Evolutionary conservation across 805 yeast genomes (phyloP), one percentile per base, ranked within the genome.

Genomic region (Suhomyces tanzawaensis): DNA sequence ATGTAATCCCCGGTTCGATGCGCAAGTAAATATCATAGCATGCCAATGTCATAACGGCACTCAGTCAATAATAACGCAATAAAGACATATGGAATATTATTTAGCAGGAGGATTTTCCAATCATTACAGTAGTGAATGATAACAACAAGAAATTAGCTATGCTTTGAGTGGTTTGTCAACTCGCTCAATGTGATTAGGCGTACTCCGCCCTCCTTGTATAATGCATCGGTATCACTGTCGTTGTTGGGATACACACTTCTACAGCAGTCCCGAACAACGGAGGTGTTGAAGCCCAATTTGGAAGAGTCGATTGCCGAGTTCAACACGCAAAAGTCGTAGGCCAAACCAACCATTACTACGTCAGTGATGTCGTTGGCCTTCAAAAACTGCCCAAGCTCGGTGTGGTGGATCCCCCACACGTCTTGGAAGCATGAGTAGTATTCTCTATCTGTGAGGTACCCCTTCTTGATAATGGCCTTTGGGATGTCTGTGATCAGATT

Each of bases 351-450:
- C 16, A 85, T 72, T 31, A 71, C 78, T 1, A 89, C 88, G 29
- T 79, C 74, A 2, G 74, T 70, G 29, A 87, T 77, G 0, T 58
- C 62, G 27, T 72, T 55, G 1, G 64, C 51, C 18, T 53, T 57
- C 44, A 90, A 67, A 29, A 71, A 61, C 1, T 54, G 57, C 36
- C 72, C 69, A 45, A 89, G 64, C 38, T 79, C 90, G 0, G 97
- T 89, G 29, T 76, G 66, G 51, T 83, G 82, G 19, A 76, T 52
- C 19, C 77, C 72, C 91, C 95, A 86, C 19, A 78, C 71, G 59
- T 90, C 98, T 37, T 73, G 68, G 57, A 90, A 90, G 19, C 95
- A 89, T 12, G 96, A 88, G 53, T 88, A 90, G 57, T 82, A 88
- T 56, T 90, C 98, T 15, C 93, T 60, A 48, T 85, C 89, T 18